Conservation (phyloP, 2,329 filamentous ascomycete species). For the Sporothrix mexicana region DNA sequence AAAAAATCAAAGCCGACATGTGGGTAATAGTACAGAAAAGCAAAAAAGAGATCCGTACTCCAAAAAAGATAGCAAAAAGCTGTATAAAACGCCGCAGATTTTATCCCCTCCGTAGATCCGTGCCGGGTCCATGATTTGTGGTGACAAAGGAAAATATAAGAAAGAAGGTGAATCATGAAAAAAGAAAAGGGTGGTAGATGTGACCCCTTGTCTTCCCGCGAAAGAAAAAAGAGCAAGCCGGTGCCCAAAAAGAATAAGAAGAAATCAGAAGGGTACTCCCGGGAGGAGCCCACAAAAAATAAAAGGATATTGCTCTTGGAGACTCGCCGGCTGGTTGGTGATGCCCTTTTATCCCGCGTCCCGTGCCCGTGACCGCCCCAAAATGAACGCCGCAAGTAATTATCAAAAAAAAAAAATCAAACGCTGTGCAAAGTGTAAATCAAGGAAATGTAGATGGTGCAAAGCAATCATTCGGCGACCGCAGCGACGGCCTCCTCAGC, state of each 20-base stretch:
- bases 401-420: slow-evolving; percentile 26
- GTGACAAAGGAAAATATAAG: not conserved
- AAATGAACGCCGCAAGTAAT: slow-evolving; percentile 16
- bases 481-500: slow-evolving; percentile 43
- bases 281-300: slow-evolving; percentile 20
- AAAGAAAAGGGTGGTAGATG: not conserved
- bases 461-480: slow-evolving; percentile 13
- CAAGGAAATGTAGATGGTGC: slow-evolving; percentile 10
- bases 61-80: not conserved
- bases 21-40: slow-evolving; percentile 24
- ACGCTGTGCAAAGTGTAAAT: not conserved
- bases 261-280: slow-evolving; percentile 20
- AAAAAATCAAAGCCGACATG: slow-evolving; percentile 1
- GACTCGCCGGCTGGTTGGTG: not conserved
- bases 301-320: slow-evolving; percentile 11
- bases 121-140: slow-evolving; percentile 24
- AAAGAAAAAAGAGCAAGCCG: slow-evolving; percentile 25
- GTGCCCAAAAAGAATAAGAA: slow-evolving; percentile 31
- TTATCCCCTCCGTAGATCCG: not conserved
- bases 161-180: slow-evolving; percentile 13
- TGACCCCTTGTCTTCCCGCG: not conserved
- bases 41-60: not conserved
- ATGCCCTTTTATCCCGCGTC: not conserved
- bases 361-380: slow-evolving; percentile 6
- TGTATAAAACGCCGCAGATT: slow-evolving; percentile 4